Evolutionary conservation across 2,329 filamentous ascomycete genomes (phyloP), one percentile per base, ranked within the genome.

Genomic region (Cytospora mali): DNA sequence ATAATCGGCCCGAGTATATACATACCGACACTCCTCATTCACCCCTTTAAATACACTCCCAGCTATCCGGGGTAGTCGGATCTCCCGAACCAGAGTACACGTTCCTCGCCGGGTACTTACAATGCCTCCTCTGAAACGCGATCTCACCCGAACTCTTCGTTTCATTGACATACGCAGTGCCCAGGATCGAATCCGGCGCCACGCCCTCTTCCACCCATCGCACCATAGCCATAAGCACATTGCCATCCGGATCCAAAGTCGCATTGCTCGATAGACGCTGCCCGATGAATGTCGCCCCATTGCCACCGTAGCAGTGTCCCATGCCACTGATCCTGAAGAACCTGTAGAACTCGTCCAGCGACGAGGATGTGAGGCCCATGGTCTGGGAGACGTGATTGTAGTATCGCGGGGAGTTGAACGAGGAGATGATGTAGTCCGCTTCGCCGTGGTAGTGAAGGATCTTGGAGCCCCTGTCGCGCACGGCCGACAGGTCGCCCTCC

Each of bases 261-360:
- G 76, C 57, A 3, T 71, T 13, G 70, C 68, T 4, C 67, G 48
- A 9, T 61, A 59, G 18, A 50, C 42, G 58, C 33, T 76, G 71
- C 3, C 74, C 72, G 23, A 75, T 69, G 7, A 66, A 66, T 0
- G 61, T 71, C 1, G 79, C 78, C 2, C 79, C 80, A 18, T 69
- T 68, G 7, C 82, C 82, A 9, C 79, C 78, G 6, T 54, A 62
- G 67, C 83, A 86, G 70, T 86, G 83, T 1, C 71, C 74, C 74
- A 83, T 81, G 10, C 83, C 82, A 14, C 76, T 77, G 66, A 85
- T 77, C 28, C 76, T 76, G 74, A 86, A 85, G 71, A 77, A 80
- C 56, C 82, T 76, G 67, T 82, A 80, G 63, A 80, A 81, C 1
- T 72, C 68, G 60, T 81, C 78, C 2, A 81, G 68, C 57, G 75